Conservation (phyloP, 2,329 filamentous ascomycete species). For the Curvularia sp. region DNA sequence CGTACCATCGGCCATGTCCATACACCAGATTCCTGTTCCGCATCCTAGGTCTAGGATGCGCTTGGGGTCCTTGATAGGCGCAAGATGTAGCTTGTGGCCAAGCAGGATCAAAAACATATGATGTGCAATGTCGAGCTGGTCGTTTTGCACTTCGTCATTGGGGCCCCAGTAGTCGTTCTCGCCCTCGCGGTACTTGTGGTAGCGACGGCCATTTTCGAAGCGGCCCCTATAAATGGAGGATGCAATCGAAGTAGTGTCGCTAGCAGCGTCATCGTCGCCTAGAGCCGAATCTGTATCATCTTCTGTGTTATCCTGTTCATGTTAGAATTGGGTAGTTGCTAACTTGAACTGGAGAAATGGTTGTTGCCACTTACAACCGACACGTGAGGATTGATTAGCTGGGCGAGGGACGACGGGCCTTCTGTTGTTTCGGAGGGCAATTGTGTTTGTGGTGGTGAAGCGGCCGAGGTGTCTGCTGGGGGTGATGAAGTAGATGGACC, state of each 20-base stretch:
- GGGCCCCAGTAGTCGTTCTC: constrained; percentile 45
- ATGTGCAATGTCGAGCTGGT: constrained; percentile 41
- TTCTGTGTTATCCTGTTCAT: constrained; percentile 14
- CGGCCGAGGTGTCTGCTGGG: not conserved
- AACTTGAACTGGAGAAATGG: not conserved
- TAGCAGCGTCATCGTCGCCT: constrained; percentile 20
- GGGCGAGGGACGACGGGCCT: constrained; percentile 15
- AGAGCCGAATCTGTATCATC: constrained; percentile 31
- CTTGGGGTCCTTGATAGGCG: constrained; percentile 31
- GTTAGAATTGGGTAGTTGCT: not conserved
- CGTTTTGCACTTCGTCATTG: constrained; percentile 41
- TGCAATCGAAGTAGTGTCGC: constrained; percentile 43
- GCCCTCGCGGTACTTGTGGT: constrained; percentile 43
- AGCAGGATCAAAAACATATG: constrained; percentile 37
- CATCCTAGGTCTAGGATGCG: constrained; percentile 36
- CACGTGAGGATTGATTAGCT: constrained; percentile 22
- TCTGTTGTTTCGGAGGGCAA: constrained; percentile 9
- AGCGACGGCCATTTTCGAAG: constrained; percentile 45
- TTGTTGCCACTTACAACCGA: constrained; percentile 14
- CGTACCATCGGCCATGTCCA: constrained; percentile 36
- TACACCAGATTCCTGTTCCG: constrained; percentile 42
- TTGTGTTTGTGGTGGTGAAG: not conserved
- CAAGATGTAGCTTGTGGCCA: constrained; percentile 34
- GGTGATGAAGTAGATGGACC: not conserved
- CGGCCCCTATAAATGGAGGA: constrained; percentile 42